These are phyloP conservation scores for Chlorella vulgaris DNA, from an alignment of 139 green algal genomes.

Conservation along the genomic window DNA sequence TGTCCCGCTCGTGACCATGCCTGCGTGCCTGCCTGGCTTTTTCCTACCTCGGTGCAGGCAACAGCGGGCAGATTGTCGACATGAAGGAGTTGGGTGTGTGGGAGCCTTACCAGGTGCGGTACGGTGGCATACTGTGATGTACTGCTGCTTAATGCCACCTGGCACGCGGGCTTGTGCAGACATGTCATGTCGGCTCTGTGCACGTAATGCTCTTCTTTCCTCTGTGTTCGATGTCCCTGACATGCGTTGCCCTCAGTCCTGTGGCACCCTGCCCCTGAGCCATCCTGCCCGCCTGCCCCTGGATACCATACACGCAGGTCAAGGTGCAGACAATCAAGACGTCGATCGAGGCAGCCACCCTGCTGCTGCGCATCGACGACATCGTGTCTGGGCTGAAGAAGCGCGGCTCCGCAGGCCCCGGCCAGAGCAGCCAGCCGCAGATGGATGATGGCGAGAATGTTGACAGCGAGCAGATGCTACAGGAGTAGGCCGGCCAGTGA, in stretches of 20 bases:
- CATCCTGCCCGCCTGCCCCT: neutral
- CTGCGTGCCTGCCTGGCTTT: neutral
- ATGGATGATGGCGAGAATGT: constrained; percentile 70
- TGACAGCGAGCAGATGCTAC: constrained; percentile 79
- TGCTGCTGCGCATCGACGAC: constrained; percentile 99
- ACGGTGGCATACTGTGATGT: constrained; percentile 7
- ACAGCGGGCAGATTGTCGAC: constrained; percentile 84
- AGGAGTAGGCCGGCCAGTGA: constrained; percentile 57
- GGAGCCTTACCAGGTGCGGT: constrained; percentile 96
- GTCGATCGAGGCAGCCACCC: constrained; percentile 85
- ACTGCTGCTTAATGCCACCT: neutral
- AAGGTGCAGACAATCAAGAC: constrained; percentile 96
- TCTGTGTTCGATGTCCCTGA: neutral
- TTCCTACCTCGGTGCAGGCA: constrained; percentile 7
- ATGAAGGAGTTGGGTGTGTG: constrained; percentile 97
- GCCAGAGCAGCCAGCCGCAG: constrained; percentile 46
- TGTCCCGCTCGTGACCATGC: neutral
- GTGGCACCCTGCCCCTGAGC: neutral
- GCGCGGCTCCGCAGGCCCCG: constrained; percentile 47
- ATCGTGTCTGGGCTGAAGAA: constrained; percentile 94
- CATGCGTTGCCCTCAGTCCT: neutral
- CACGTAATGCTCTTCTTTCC: neutral
- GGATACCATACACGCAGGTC: neutral
- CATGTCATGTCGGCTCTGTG: neutral
- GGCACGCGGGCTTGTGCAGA: neutral